phyloP scores from a whole-genome alignment of 495 filamentous ascomycete genomes.

The Penicillium robsamsonii region DNA sequence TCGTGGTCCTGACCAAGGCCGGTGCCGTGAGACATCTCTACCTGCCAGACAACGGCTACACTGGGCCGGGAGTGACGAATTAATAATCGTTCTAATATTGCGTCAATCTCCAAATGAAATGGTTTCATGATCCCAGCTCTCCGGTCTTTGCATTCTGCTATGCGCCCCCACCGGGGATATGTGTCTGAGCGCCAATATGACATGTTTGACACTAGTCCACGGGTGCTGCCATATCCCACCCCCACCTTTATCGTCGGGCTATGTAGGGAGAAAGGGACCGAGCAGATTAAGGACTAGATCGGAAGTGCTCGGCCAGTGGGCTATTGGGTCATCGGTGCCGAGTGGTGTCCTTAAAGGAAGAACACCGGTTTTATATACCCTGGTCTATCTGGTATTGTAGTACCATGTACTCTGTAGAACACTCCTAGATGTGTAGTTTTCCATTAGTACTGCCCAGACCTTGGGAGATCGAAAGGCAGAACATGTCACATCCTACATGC shows the following conservation, averaged over 20 bases:
- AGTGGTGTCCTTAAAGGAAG: not conserved
- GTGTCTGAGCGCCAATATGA: not conserved
- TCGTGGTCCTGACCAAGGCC: constrained; percentile 89
- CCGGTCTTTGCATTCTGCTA: not conserved
- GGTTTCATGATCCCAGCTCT: constrained; percentile 15
- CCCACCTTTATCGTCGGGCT: not conserved
- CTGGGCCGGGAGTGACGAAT: constrained; percentile 54
- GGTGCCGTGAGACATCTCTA: constrained; percentile 90
- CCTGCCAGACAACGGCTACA: constrained; percentile 82
- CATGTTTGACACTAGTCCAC: constrained; percentile 1
- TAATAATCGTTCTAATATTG: constrained; percentile 35
- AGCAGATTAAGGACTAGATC: not conserved
- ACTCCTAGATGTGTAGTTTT: not conserved
- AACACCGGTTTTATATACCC: not conserved
- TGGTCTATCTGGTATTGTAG: constrained; percentile 1
- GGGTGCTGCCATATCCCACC: not conserved
- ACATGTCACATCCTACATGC: not conserved
- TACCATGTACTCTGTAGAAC: not conserved
- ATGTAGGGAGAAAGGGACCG: not conserved
- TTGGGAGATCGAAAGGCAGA: not conserved
- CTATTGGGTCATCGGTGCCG: not conserved
- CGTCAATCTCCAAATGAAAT: constrained; percentile 19
- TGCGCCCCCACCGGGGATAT: not conserved
- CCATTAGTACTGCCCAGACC: not conserved
- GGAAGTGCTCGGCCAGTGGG: constrained; percentile 1